phyloP scores from a whole-genome alignment of 441 rosid species.

The Pelargonium myrrhifolium region DNA sequence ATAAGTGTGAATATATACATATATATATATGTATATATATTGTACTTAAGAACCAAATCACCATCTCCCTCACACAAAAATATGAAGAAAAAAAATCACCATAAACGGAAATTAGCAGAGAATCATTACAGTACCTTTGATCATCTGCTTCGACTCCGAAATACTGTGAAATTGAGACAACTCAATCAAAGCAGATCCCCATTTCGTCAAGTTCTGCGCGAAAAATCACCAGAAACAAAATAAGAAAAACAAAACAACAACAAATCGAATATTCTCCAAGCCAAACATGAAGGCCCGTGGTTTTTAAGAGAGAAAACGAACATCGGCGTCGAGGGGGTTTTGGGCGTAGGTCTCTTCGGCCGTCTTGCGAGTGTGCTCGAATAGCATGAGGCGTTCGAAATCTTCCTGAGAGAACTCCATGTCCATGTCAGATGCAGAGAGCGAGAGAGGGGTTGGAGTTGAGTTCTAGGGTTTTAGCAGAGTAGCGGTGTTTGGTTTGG shows the following conservation, averaged over 20 bases:
- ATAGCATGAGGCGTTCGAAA: conserved; percentile 39
- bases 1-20: too few species aligned
- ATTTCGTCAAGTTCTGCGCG: conserved; percentile 43
- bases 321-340: conserved; percentile 51
- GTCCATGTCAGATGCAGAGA: background rate
- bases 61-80: too few species aligned
- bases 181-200: conserved; percentile 65
- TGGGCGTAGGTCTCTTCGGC: conserved; percentile 36
- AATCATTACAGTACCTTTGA: conserved; percentile 29
- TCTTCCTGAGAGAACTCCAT: conserved; percentile 24
- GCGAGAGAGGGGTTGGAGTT: background rate
- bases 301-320: conserved; percentile 15
- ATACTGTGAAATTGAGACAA: conserved; percentile 46
- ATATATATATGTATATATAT: too few species aligned
- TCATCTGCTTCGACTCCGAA: conserved; percentile 42
- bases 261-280: too few species aligned
- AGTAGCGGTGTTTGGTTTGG: background rate
- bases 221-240: background rate
- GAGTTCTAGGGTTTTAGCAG: background rate
- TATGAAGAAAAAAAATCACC: too few species aligned
- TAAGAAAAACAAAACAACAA: background rate
- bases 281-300: too few species aligned
- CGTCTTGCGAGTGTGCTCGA: conserved; percentile 40
- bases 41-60: too few species aligned
- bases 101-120: background rate